Percentiles rank a stretch among this genome's conserved stretches.
Conservation (phyloP, 164 flowering plant species). For the Dillenia suffruticosa region DNA sequence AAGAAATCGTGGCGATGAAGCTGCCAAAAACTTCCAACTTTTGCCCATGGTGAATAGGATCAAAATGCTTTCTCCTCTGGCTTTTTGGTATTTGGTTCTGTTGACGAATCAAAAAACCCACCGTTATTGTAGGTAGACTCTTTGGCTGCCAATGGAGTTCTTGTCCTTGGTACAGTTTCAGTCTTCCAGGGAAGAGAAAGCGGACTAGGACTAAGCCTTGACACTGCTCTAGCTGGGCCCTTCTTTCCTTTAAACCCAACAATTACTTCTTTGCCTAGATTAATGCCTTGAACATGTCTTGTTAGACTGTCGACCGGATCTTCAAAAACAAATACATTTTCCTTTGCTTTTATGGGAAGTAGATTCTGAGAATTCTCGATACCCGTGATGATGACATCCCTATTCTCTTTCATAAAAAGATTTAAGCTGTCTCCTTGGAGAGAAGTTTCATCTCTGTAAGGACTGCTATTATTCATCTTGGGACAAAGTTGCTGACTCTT, state of each 20-base stretch:
- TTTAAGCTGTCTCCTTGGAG: not conserved
- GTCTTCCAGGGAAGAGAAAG: too few relatives aligned
- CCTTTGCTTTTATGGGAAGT: slow-evolving; percentile 14
- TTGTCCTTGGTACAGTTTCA: slow-evolving; percentile 3
- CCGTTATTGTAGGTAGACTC: slow-evolving; percentile 16
- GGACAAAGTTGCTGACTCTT: not conserved
- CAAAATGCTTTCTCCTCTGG: slow-evolving; percentile 9
- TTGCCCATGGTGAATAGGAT: too few relatives aligned
- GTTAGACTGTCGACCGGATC: slow-evolving; percentile 21
- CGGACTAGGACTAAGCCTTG: slow-evolving; percentile 7
- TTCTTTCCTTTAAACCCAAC: slow-evolving; percentile 8
- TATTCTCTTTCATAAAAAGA: not conserved
- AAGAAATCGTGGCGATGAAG: too few relatives aligned
- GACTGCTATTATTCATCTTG: slow-evolving; percentile 5
- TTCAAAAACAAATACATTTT: slow-evolving; percentile 15
- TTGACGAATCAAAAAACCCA: too few relatives aligned
- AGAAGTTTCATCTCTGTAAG: slow-evolving; percentile 6
- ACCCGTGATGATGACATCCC: not conserved
- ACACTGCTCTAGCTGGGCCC: slow-evolving; percentile 1
- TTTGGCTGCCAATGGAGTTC: slow-evolving; percentile 28
- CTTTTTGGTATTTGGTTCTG: not conserved
- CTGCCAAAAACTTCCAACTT: too few relatives aligned
- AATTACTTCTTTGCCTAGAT: slow-evolving; percentile 10
- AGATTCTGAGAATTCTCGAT: slow-evolving; percentile 1
- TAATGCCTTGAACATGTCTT: slow-evolving; percentile 12